phyloP scores from a whole-genome alignment of 225 moss, liverwort and hornwort genomes.

The Marchantia paleacea region DNA sequence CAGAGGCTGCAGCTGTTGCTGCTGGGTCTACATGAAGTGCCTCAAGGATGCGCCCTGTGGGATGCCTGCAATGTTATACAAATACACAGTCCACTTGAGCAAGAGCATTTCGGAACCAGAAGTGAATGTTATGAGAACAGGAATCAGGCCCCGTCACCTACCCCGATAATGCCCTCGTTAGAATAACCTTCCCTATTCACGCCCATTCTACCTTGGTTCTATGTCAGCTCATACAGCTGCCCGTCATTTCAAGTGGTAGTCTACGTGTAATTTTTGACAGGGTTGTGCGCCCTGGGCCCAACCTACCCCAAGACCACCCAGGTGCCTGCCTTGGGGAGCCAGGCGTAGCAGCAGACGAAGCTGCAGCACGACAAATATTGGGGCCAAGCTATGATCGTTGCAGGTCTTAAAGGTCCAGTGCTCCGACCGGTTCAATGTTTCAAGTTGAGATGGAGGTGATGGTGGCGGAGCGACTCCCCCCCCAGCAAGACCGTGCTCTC shows the following conservation, averaged over 20 bases:
- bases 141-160: conserved; percentile 32
- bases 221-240: conserved; percentile 41
- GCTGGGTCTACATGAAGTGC: conserved; percentile 96
- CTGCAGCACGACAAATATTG: conserved; percentile 61
- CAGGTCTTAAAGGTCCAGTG: conserved; percentile 67
- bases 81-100: conserved; percentile 43
- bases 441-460: conserved; percentile 75
- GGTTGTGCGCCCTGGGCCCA: conserved; percentile 60
- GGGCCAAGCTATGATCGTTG: conserved; percentile 64
- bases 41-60: conserved; percentile 85
- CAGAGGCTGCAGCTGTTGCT: conserved; percentile 64
- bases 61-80: conserved; percentile 52
- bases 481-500: conserved; percentile 57
- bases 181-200: conserved; percentile 26
- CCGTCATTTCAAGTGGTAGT: conserved; percentile 29
- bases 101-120: conserved; percentile 23
- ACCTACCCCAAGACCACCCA: conserved; percentile 65
- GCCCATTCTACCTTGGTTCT: conserved; percentile 28
- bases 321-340: conserved; percentile 59
- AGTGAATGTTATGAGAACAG: conserved; percentile 27
- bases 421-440: conserved; percentile 57
- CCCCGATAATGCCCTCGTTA: conserved; percentile 34
- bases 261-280: conserved; percentile 42
- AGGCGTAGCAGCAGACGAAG: conserved; percentile 52
- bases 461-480: conserved; percentile 66